phyloP scores from a whole-genome alignment of 257 asterid species.

The Primulina huaijiensis region DNA sequence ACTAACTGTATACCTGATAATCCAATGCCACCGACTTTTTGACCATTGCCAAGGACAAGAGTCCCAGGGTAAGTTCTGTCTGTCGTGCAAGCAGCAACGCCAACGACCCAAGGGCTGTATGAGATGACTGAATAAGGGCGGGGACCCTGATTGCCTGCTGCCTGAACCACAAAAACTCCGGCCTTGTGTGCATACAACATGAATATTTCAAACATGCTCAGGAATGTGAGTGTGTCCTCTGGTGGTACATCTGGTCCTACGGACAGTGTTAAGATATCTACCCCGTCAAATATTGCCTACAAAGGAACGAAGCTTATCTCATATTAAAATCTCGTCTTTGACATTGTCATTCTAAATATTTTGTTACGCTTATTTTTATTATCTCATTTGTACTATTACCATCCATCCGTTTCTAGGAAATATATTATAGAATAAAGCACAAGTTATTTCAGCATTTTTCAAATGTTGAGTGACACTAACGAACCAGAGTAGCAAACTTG shows the following conservation, averaged over 20 bases:
- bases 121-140: constrained; percentile 70
- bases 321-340: background rate
- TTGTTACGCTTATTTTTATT: no score
- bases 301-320: constrained; percentile 11
- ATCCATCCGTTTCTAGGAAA: background rate
- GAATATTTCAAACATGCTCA: constrained; percentile 75
- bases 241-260: constrained; percentile 87
- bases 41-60: constrained; percentile 74
- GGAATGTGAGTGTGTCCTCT: constrained; percentile 61
- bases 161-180: constrained; percentile 76
- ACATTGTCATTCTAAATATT: no score
- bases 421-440: background rate
- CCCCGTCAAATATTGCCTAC: constrained; percentile 88
- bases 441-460: background rate
- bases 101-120: constrained; percentile 82
- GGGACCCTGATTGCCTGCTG: constrained; percentile 87
- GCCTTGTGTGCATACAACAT: constrained; percentile 79
- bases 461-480: background rate
- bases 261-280: constrained; percentile 73
- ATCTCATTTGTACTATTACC: background rate
- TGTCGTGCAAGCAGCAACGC: constrained; percentile 69
- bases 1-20: constrained; percentile 50
- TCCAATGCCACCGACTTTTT: constrained; percentile 62
- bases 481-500: background rate
- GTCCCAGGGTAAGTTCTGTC: constrained; percentile 79